Evolutionary conservation across 441 rosid genomes (phyloP), one percentile per base, ranked within the genome.

Genomic region (Capsella rubella): DNA sequence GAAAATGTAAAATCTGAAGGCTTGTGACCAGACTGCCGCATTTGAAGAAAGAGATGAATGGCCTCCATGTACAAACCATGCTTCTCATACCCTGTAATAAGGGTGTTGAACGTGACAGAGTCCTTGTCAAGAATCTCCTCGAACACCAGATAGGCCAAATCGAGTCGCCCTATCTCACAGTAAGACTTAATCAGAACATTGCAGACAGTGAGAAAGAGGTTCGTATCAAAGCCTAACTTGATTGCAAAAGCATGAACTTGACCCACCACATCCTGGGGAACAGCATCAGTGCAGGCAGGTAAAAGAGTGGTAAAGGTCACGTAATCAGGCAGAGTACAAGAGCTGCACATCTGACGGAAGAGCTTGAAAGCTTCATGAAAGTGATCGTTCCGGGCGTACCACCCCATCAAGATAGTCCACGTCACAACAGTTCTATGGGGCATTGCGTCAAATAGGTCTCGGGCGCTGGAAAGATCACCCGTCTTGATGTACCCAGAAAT

Each of bases 1-100:
- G 96, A 86, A 40, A 93, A 86, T 8, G 98, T 91, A 76, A 90
- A 93, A 77, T 90, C 98, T 2, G 95, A 88, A 79, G 92, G 90
- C 84, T 78, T 81, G 47, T 81, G 76, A 66, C 90, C 92, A 45
- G 69, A 76, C 42, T 42, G 62, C 69, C 72, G 90, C 97, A 91
- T 90, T 75, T 81, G 75, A 43, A 78, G 12, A 28, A 87, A 91
- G 25, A 90, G 85, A 64, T 70, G 54, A 54, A 85, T 71, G 0
- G 95, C 95, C 34, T 86, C 87, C 54, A 60, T 46, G 64, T 80
- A 78, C 74, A 83, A 72, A 53, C 92, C 88, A 67, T 81, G 83
- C 75, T 84, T 90, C 14, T 84, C 81, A 65, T 77, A 84, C 79
- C 95, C 95, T 37, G 91, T 82, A 21, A 85, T 87, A 78, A 86